Evolutionary conservation across 2,329 filamentous ascomycete species (phyloP).

Genomic region (Chrysosporium queenslandicum): DNA sequence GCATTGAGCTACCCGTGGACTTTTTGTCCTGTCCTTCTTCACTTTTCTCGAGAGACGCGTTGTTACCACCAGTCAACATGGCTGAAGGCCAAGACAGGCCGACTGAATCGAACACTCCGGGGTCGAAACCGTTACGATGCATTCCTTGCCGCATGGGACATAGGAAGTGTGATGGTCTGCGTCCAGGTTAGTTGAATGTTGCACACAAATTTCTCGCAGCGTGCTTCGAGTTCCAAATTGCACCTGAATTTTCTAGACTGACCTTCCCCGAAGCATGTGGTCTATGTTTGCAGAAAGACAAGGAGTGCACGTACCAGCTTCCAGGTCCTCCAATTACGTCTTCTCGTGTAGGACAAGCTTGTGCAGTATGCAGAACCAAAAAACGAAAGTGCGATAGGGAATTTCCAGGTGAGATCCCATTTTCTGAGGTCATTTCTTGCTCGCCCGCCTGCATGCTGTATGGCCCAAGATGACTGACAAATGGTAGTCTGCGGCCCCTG

Average conservation of each 20-base stretch:
- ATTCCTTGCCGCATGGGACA: neutral
- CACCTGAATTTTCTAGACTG: neutral
- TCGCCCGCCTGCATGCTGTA: neutral
- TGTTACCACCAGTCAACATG: neutral
- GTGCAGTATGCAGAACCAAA: neutral
- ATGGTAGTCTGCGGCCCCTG: constrained; percentile 9
- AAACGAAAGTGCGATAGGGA: constrained; percentile 15
- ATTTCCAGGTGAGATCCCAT: constrained; percentile 8
- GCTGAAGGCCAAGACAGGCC: neutral
- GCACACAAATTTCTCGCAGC: neutral
- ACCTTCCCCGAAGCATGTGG: neutral
- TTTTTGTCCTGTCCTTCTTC: neutral
- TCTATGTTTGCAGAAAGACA: neutral
- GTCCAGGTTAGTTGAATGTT: neutral
- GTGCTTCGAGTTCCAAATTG: no score
- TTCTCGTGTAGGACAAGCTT: neutral
- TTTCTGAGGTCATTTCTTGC: neutral
- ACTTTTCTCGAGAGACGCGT: neutral
- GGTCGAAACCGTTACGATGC: neutral
- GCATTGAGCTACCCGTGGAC: no score
- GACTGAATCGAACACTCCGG: neutral
- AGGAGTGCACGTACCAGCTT: neutral
- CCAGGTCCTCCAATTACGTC: neutral
- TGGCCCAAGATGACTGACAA: neutral
- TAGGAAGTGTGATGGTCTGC: neutral